A percentile compares a stretch with the other conserved stretches of the same genome.
Conservation (phyloP, 169 alveolate species). For the Plasmodium gonderi region DNA sequence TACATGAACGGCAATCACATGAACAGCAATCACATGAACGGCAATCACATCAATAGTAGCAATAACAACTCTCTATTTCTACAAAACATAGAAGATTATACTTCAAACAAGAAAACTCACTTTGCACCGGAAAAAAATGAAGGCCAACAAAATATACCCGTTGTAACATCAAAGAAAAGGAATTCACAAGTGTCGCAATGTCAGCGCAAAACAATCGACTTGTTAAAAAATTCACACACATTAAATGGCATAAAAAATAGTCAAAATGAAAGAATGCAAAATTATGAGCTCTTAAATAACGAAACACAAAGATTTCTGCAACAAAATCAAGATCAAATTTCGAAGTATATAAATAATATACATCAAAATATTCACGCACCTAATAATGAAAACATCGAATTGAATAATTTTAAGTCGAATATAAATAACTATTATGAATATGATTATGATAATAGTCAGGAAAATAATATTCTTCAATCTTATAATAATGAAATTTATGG, state of each 20-base stretch:
- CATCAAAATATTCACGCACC: background rate
- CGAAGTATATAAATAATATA: constrained; percentile 23
- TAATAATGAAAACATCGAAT: constrained; percentile 3
- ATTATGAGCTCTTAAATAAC: constrained; percentile 13
- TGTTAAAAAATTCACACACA: constrained; percentile 34
- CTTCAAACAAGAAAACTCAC: background rate
- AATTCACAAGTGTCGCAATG: constrained; percentile 25
- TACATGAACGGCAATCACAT: background rate
- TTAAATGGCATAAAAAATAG: constrained; percentile 30
- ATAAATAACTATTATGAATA: constrained; percentile 25
- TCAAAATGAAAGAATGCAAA: background rate
- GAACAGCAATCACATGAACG: background rate
- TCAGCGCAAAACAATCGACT: constrained; percentile 33
- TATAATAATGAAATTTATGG: constrained; percentile 34
- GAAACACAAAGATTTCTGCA: constrained; percentile 36
- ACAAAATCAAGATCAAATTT: constrained; percentile 47
- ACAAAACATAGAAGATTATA: constrained; percentile 4
- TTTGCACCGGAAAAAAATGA: constrained; percentile 31
- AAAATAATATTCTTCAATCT: constrained; percentile 25
- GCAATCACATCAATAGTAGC: background rate
- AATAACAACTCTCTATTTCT: constrained; percentile 14
- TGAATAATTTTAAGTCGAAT: background rate
- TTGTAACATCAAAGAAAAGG: constrained; percentile 32
- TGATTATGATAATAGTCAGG: constrained; percentile 16
- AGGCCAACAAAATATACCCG: constrained; percentile 5